Evolutionary conservation across 2,329 filamentous ascomycete species (phyloP).

Genomic region (Neurospora crassa): DNA sequence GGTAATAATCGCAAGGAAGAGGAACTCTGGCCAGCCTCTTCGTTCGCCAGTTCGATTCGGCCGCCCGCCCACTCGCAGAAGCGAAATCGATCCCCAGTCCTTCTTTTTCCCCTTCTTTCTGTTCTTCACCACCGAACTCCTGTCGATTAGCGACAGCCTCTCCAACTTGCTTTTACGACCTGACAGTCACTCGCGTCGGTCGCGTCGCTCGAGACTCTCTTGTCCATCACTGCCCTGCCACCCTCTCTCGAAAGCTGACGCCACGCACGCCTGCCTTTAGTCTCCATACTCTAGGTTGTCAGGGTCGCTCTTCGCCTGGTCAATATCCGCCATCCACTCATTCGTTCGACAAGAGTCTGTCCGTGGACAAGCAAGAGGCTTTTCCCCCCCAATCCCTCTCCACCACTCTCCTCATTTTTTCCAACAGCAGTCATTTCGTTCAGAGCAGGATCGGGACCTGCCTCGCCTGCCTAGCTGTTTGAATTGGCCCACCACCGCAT

Average conservation of each 20-base stretch:
- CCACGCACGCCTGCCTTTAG: background rate
- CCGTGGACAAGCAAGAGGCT: background rate
- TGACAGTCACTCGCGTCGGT: background rate
- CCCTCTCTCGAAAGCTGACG: background rate
- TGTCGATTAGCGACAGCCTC: background rate
- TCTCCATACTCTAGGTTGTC: background rate
- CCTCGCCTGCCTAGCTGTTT: slow-evolving; percentile 16
- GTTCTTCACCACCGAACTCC: slow-evolving; percentile 11
- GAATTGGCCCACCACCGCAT: slow-evolving; percentile 16
- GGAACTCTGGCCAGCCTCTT: slow-evolving; percentile 15
- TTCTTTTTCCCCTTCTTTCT: slow-evolving; percentile 1
- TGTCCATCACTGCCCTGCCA: background rate
- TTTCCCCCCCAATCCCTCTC: background rate
- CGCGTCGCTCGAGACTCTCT: background rate
- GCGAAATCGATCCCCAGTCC: slow-evolving; percentile 5
- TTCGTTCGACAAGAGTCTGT: background rate
- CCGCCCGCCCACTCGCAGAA: slow-evolving; percentile 6
- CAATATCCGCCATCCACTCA: background rate
- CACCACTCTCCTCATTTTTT: slow-evolving; percentile 12
- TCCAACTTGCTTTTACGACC: background rate
- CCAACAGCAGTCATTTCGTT: slow-evolving; percentile 20
- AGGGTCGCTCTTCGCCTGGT: background rate
- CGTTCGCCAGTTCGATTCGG: slow-evolving; percentile 7
- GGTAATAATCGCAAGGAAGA: slow-evolving; percentile 15
- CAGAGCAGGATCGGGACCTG: slow-evolving; percentile 15